Evolutionary conservation across 1,284 basidiomycete species (phyloP), one percentile per base, ranked within the genome.

Genomic region (Austroboletus rostrupii): DNA sequence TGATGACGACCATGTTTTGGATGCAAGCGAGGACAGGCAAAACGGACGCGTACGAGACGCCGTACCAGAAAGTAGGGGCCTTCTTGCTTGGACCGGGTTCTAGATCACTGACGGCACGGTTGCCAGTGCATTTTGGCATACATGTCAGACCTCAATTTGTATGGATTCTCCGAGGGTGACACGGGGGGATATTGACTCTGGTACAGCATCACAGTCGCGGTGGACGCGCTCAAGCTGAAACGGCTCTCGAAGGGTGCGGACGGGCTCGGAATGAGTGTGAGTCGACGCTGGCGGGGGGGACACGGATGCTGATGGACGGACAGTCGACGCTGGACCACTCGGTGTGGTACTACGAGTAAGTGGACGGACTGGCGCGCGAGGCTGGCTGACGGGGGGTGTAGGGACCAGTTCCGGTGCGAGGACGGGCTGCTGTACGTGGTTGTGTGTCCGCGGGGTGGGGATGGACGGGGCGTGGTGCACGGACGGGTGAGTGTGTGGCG

Each of bases 281-380:
- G 81, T 71, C 23, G 13, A 29, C 50, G 48, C 42, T 20, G 42
- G 28, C 46, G 35, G 46, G 29, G 38, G 33, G 16, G 47, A 29
- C 35, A 45, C 38, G 26, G 37, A 14, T 47, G 14, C 43, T 51
- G 43, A 50, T 42, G 41, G 26, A 21, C 19, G 28, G 48, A 2
- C 56, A 90, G 87, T 88, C 88, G 13, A 87, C 87, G 0, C 72
- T 95, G 38, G 92, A 94, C 69, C 92, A 96, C 69, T 78, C 85
- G 26, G 87, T 93, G 49, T 89, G 81, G 70, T 95, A 85, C 68
- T 94, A 93, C 64, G 76, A 78, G 86, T 86, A 69, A 69, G 76
- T 47, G 45, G 38, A 26, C 17, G 10, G 20, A 41, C 19, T 45
- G 16, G 43, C 47, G 33, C 12, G 36, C 35, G 19, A 20, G 32